Percentiles rank a stretch among this genome's conserved stretches.
phyloP scores from a whole-genome alignment of 129 eudicot genomes.

The Centrapalus pauciflorus region DNA sequence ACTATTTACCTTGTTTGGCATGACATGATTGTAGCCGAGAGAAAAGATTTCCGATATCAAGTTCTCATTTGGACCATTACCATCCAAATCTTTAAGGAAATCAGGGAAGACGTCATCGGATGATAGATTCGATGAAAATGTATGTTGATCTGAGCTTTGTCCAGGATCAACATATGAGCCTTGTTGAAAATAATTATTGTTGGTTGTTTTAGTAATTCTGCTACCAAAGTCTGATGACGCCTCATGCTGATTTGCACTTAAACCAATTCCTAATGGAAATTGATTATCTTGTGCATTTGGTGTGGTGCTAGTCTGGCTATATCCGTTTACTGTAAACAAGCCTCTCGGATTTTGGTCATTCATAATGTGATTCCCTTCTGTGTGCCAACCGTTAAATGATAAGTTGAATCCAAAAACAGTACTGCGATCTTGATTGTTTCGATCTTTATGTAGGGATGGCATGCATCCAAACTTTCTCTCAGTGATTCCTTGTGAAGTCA shows the following conservation, averaged over 20 bases:
- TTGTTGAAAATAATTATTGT: not conserved
- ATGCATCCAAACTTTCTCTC: slow-evolving; percentile 18
- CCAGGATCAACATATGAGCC: slow-evolving; percentile 3
- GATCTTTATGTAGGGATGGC: slow-evolving; percentile 8
- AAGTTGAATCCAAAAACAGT: not conserved
- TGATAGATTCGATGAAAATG: not conserved
- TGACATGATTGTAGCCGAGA: not conserved
- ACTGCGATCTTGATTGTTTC: not conserved
- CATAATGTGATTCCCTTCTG: slow-evolving; percentile 7
- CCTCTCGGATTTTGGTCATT: not conserved
- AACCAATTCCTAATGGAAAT: slow-evolving; percentile 7
- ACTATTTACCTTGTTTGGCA: slow-evolving; percentile 18
- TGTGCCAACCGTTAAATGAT: slow-evolving; percentile 18
- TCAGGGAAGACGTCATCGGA: slow-evolving; percentile 14
- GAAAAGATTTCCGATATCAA: not conserved
- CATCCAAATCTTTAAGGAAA: slow-evolving; percentile 16
- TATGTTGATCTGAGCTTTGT: not conserved
- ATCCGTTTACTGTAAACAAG: not conserved
- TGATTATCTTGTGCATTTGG: not conserved
- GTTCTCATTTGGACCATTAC: slow-evolving; percentile 16
- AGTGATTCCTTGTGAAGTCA: not conserved
- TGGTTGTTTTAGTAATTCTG: not conserved
- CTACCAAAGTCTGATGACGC: slow-evolving; percentile 5
- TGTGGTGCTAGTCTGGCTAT: not conserved
- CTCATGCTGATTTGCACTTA: not conserved